phyloP scores from a whole-genome alignment of 352 stramenopile genomes.

The Globisporangium cylindrosporum region DNA sequence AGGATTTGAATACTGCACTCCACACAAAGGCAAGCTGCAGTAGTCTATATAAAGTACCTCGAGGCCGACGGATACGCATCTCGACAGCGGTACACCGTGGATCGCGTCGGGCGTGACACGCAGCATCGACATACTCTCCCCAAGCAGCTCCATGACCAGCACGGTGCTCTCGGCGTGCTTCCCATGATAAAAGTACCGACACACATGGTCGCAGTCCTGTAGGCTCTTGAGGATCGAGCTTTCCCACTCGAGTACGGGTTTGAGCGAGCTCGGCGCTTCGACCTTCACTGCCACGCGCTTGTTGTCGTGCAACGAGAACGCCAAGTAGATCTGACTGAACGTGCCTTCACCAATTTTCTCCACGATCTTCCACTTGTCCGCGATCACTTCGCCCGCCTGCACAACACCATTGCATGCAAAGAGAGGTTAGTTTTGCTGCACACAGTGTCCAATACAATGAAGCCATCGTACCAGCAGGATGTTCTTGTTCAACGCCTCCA shows the following conservation, averaged over 20 bases:
- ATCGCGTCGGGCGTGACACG: conserved; percentile 74
- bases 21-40: not conserved
- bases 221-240: conserved; percentile 84
- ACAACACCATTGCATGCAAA: not conserved
- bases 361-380: conserved; percentile 78
- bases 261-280: conserved; percentile 80
- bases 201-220: conserved; percentile 81
- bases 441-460: not conserved
- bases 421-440: not conserved
- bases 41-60: conserved; percentile 27
- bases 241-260: conserved; percentile 88
- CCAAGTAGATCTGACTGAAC: conserved; percentile 89
- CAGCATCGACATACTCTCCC: conserved; percentile 89
- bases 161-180: conserved; percentile 86
- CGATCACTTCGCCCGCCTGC: conserved; percentile 79
- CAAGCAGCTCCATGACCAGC: conserved; percentile 86
- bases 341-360: conserved; percentile 89
- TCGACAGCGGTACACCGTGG: conserved; percentile 68
- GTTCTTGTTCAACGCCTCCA: conserved; percentile 82
- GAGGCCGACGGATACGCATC: conserved; percentile 69
- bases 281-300: conserved; percentile 85
- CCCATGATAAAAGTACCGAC: conserved; percentile 82
- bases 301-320: conserved; percentile 68
- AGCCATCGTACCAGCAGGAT: conserved; percentile 60
- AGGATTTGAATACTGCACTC: not conserved